Base-by-base conservation (phyloP, 495 filamentous ascomycete species). In the Parmelia sp. region DNA sequence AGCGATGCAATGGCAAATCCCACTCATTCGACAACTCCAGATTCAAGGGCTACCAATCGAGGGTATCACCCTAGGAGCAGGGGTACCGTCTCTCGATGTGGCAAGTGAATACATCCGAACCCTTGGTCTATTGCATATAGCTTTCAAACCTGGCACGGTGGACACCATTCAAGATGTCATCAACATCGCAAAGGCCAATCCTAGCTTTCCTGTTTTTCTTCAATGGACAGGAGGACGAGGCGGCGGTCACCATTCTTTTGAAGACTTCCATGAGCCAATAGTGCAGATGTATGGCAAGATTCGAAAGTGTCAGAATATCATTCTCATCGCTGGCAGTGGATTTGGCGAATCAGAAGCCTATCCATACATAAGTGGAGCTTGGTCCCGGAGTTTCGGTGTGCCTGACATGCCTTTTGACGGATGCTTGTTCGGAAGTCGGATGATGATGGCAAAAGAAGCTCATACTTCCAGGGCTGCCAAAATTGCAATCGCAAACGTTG, bases 171-270 rank as follows among this genome's bases (percentile, higher is more conserved):
- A 75, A 57, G 73, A 79, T 39, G 79, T 82, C 4, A 71, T 81
- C 57, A 73, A 77, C 47, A 78, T 82, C 60, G 78, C 79, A 56
- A 75, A 76, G 65, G 71, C 72, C 14, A 73, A 80, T 63, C 77
- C 79, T 17, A 69, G 71, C 36, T 79, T 80, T 69, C 78, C 79
- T 15, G 71, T 82, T 57, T 74, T 79, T 23, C 65, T 82, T 57
- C 79, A 82, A 65, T 82, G 79, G 79, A 82, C 79, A 11, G 79
- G 79, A 59, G 79, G 79, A 11, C 73, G 79, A 63, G 79, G 76
- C 27, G 79, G 79, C 67, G 79, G 79, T 51, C 79, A 82, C 66
- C 79, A 82, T 64, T 82, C 79, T 3, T 80, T 72, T 63, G 79
- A 82, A 68, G 79, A 82, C 61, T 82, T 82, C 69, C 79, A 82